A percentile compares a stretch with the other conserved stretches of the same genome.
These are phyloP conservation scores for Suaeda aralocaspica DNA, from an alignment of 148 eudicot species.

Conservation along the genomic window DNA sequence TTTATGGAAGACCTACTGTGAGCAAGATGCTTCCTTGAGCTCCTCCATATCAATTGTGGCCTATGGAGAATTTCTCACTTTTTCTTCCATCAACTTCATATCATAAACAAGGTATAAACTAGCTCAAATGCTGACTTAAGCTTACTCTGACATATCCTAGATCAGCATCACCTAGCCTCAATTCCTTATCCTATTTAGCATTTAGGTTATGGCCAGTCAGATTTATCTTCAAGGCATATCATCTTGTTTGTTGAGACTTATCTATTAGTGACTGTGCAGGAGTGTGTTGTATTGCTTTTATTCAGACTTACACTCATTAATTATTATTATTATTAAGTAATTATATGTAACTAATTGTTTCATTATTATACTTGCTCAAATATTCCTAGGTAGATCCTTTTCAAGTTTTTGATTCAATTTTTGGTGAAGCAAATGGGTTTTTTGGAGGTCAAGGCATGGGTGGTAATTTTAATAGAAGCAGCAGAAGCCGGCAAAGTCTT, in stretches of 20 bases:
- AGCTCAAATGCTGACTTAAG: background rate
- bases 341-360: background rate
- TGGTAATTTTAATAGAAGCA: conserved; percentile 37
- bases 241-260: background rate
- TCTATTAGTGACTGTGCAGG: conserved; percentile 11
- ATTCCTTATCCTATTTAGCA: background rate
- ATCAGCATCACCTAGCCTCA: background rate
- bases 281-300: background rate
- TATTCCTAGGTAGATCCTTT: conserved; percentile 67
- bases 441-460: conserved; percentile 60
- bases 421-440: conserved; percentile 59
- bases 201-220: background rate
- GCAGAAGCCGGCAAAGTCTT: conserved; percentile 43
- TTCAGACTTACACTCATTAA: background rate
- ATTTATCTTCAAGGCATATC: background rate
- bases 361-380: conserved; percentile 17
- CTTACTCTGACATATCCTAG: background rate
- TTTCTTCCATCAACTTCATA: background rate
- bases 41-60: background rate
- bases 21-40: background rate
- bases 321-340: background rate
- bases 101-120: background rate
- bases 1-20: background rate
- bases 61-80: background rate
- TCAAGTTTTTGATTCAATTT: conserved; percentile 64